Evolutionary conservation across 371 early-diverging fungal species (phyloP), one percentile per base, ranked within the genome.

Genomic region (Circinella minor): DNA sequence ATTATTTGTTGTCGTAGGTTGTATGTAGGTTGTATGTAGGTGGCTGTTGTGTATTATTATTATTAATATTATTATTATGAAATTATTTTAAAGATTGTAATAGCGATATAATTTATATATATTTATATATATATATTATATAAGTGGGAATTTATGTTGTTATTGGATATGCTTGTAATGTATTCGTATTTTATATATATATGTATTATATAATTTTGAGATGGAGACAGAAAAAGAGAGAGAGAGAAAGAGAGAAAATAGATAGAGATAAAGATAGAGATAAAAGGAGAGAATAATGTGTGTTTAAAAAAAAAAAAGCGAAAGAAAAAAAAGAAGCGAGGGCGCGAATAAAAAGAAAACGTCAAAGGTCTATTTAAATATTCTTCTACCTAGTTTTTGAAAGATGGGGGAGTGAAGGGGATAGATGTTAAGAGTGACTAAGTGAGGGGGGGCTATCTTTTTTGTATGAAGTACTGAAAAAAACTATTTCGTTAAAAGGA

Each of bases 301-400:
- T 38, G 62, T 51, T 47, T 61, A 54, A 62, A 27, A 60, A 66
- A 60, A 66, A 59, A 66, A 66, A 27, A 65, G 37, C 47, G 55
- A 62, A 20, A 71, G 63, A 18, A 36, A n/a, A 69, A 60, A 36
- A 36, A 43, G 48, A 64, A 64, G 47, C 51, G 54, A 43, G 43
- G 48, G 65, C 37, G 65, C 43, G 36, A 48, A 48, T 18, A 37
- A 38, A 64, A 48, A 65, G 47, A 37, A 65, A 54, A 65, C 48
- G 54, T 46, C 49, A 49, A 43, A 43, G 57, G 57, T 57, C 57
- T 34, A 62, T 62, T 62, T 62, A 62, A 62, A 62, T 62, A 46
- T 62, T 62, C 47, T 46, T 62, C 47, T 62, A 62, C 34, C 57
- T 27, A 7, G 8, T 7, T 57, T 57, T 18, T 18, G 57, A 4